Conservation (phyloP, 2,329 filamentous ascomycete genomes). For the Neospermospora avenae region DNA sequence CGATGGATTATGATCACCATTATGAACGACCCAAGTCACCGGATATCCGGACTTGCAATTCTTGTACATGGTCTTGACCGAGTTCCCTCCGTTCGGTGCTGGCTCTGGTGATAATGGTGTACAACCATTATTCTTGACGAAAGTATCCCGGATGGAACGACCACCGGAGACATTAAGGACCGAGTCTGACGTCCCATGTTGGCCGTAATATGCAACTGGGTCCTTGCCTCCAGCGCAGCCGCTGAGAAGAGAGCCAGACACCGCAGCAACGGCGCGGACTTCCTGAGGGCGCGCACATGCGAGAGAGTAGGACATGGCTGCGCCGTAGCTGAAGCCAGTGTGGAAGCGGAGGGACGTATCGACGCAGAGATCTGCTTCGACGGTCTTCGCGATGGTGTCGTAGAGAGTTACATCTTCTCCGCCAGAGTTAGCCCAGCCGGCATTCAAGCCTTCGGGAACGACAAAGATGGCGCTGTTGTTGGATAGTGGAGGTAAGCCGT, state of each 20-base stretch:
- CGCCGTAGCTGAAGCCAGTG: conserved; percentile 38
- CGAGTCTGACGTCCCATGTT: conserved; percentile 38
- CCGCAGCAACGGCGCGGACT: conserved; percentile 36
- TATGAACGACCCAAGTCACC: conserved; percentile 36
- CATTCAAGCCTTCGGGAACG: conserved; percentile 35
- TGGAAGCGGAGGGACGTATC: conserved; percentile 35
- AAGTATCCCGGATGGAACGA: conserved; percentile 37
- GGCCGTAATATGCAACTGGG: conserved; percentile 36
- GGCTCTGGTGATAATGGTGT: conserved; percentile 18
- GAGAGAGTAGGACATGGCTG: conserved; percentile 36
- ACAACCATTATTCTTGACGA: conserved; percentile 39
- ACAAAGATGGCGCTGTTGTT: conserved; percentile 37
- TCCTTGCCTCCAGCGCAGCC: conserved; percentile 34
- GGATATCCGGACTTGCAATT: conserved; percentile 36
- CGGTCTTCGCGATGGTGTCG: conserved; percentile 32
- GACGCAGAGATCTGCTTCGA: conserved; percentile 36
- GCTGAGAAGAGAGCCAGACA: conserved; percentile 31
- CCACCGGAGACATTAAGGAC: conserved; percentile 37
- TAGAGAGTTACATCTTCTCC: conserved; percentile 38
- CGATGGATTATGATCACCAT: conserved; percentile 33
- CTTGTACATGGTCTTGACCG: conserved; percentile 23
- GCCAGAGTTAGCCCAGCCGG: conserved; percentile 37
- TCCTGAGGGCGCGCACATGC: conserved; percentile 36
- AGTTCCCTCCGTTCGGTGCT: conserved; percentile 21
- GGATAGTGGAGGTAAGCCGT: conserved; percentile 34